phyloP scores from a whole-genome alignment of 73 alveolate genomes.

The Paramecium sexaurelia region DNA sequence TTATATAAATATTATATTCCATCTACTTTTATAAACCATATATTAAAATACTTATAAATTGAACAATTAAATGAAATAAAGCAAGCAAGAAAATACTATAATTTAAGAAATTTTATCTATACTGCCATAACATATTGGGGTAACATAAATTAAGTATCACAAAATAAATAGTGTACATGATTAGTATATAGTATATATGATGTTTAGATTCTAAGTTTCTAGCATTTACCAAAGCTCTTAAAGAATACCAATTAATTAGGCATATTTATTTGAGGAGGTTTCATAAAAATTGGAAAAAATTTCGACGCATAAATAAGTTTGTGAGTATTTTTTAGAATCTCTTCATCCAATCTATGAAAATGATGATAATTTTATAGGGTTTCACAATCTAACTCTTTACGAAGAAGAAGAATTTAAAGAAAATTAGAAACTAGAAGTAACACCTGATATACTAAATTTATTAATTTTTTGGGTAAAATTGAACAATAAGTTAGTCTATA shows the following conservation, averaged over 20 bases:
- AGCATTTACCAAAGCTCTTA: not conserved
- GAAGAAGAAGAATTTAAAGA: not conserved
- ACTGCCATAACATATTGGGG: not conserved
- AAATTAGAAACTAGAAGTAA: not conserved
- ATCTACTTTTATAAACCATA: not conserved
- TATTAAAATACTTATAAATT: not conserved
- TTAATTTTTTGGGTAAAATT: not conserved
- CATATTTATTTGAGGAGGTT: not conserved
- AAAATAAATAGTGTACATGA: not conserved
- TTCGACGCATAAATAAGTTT: not conserved
- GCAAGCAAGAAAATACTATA: not conserved
- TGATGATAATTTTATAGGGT: not conserved
- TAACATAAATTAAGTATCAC: not conserved
- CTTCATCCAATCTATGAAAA: not conserved
- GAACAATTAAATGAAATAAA: not conserved
- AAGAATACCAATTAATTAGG: not conserved
- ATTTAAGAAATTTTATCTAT: not conserved
- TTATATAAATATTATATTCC: not conserved
- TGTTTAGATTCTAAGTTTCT: not conserved
- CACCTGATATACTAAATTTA: not conserved
- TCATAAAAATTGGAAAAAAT: not conserved
- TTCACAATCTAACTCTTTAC: not conserved
- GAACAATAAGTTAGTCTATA: not conserved
- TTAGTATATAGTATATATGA: not conserved
- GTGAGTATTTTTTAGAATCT: not conserved